Base-by-base conservation (phyloP, 805 yeast species). In the Yamadazyma tumulicola region DNA sequence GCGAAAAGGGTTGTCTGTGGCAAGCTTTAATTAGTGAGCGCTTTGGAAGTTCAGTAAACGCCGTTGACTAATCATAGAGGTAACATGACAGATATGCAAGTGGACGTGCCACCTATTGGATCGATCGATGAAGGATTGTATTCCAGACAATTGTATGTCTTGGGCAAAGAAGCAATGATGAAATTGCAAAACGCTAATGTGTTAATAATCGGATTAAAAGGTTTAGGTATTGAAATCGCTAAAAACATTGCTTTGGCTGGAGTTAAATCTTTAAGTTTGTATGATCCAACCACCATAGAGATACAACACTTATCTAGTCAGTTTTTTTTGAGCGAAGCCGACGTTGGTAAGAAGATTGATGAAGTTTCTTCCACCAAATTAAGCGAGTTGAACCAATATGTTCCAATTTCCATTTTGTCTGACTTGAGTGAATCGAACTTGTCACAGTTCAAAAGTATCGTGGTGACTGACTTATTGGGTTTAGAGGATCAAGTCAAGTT, bases 111-210 rank as follows among this genome's bases (percentile, higher is more conserved):
- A 32, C 51, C 60, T 16, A 56, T 55, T 27, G 62, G 41, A 12
- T 40, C 77, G 41, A 91, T 93, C 52, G 98, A 93, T 58, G 98
- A 93, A 70, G 74, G 94, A 39, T 74, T 93, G 48, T 93, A 93
- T 72, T 89, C 97, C 25, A 86, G 98, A 60, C 98, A 93, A 67
- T 76, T 93, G 61, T 87, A 91, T 52, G 99, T 93, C 34, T 65
- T 93, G 46, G 99, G 99, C 43, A 88, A 86, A 52, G 99, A 93
- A 47, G 99, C 99, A 34, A 93, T 93, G 99, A 69, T 89, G 50
- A 85, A 87, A 60, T 85, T 93, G 97, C 96, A 89, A 52, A 73
- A 77, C 46, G 88, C 97, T 17, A 87, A 85, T 50, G 96, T 93
- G n/a, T 74, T 93, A 32, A 72, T 93, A 31, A 77, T 89, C 43